Conservation (phyloP, 1,139 yeast genomes). For the Taiozyma sp. region DNA sequence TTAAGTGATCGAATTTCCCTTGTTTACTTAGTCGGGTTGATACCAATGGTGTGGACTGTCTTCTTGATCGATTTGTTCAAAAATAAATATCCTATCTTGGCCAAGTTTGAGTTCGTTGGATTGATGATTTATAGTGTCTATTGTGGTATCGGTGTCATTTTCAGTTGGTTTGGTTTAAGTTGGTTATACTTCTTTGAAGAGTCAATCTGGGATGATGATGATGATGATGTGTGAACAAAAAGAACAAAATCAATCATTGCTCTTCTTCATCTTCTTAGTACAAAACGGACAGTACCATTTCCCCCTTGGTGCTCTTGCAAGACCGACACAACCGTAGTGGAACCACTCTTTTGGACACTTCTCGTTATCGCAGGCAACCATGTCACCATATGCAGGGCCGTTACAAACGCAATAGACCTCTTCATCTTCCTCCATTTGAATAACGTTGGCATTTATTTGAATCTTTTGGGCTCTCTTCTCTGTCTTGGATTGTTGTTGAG, state of each 20-base stretch:
- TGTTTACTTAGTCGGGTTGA: constrained; percentile 61
- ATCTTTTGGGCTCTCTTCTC: not conserved
- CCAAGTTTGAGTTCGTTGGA: constrained; percentile 62
- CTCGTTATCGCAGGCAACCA: constrained; percentile 77
- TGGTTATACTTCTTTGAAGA: constrained; percentile 86
- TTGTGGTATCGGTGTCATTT: constrained; percentile 78
- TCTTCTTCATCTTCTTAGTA: constrained; percentile 18
- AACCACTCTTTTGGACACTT: constrained; percentile 72
- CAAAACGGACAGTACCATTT: constrained; percentile 75
- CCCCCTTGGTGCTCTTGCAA: constrained; percentile 62
- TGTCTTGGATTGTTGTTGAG: not conserved
- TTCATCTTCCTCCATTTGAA: constrained; percentile 32
- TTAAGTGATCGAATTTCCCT: constrained; percentile 68
- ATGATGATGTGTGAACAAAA: constrained; percentile 10
- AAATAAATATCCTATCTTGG: constrained; percentile 41
- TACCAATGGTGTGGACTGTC: constrained; percentile 54
- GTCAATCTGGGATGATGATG: constrained; percentile 42
- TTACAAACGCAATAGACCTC: constrained; percentile 64
- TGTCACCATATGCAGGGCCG: constrained; percentile 64
- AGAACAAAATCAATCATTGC: not conserved
- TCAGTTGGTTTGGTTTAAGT: constrained; percentile 84
- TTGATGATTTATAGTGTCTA: constrained; percentile 82
- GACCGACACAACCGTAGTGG: constrained; percentile 71
- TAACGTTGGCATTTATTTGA: constrained; percentile 4
- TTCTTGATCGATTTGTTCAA: constrained; percentile 55